phyloP scores from a whole-genome alignment of 306 rosid genomes.

The Cyclanthera cordifolia region DNA sequence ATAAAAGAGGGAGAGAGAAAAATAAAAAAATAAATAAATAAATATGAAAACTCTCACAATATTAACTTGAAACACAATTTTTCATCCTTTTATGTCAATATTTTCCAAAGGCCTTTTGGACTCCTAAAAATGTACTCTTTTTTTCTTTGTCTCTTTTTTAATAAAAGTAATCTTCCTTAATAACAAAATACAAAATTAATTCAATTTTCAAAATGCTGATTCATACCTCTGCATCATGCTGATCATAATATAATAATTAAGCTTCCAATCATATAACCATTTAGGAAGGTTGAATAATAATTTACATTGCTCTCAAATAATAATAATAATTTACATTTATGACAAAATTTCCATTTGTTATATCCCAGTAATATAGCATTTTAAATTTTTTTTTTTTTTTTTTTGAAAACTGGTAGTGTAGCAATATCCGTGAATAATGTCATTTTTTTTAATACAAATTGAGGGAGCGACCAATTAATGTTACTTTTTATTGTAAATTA shows the following conservation, averaged over 20 bases:
- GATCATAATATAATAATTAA: background rate
- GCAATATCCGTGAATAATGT: too few relatives aligned
- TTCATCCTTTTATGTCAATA: background rate
- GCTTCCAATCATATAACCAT: too few relatives aligned
- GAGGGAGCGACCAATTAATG: too few relatives aligned
- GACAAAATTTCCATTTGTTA: too few relatives aligned
- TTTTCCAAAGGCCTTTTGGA: background rate
- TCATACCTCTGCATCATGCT: background rate
- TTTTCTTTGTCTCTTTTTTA: background rate
- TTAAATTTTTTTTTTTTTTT: too few relatives aligned
- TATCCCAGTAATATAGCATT: too few relatives aligned
- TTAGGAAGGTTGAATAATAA: background rate
- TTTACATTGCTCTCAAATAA: too few relatives aligned
- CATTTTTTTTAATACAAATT: too few relatives aligned
- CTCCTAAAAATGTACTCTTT: background rate
- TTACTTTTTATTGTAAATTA: too few relatives aligned
- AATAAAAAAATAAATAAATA: background rate
- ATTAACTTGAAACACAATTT: constrained; percentile 14
- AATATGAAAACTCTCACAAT: background rate
- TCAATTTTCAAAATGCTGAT: background rate
- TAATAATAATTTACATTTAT: too few relatives aligned
- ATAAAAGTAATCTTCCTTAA: background rate
- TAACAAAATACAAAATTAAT: background rate
- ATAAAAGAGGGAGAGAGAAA: background rate
- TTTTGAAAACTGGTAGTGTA: too few relatives aligned